Conservation (phyloP, 1,139 yeast genomes). For the Pichia sp. region DNA sequence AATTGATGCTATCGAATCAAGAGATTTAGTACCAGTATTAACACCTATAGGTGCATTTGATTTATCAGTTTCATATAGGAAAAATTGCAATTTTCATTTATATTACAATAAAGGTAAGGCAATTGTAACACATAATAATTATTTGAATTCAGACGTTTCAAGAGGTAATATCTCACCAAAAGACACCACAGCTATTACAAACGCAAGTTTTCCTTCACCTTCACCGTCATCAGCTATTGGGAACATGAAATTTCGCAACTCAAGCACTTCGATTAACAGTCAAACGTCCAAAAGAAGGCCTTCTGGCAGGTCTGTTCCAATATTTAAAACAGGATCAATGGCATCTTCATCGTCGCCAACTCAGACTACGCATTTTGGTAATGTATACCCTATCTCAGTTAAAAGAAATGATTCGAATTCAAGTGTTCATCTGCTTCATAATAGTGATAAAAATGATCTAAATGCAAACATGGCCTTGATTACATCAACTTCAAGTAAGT, state of each 20-base stretch:
- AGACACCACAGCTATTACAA: too few relatives aligned
- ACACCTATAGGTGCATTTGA: slow-evolving; percentile 71
- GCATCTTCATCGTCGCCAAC: slow-evolving; percentile 41
- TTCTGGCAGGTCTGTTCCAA: slow-evolving; percentile 32
- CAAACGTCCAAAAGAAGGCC: slow-evolving; percentile 24
- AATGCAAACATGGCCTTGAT: slow-evolving; percentile 2
- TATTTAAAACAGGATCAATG: slow-evolving; percentile 59
- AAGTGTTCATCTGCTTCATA: slow-evolving; percentile 28
- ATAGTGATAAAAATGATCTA: slow-evolving; percentile 9
- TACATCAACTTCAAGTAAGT: slow-evolving; percentile 36
- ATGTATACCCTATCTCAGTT: slow-evolving; percentile 34
- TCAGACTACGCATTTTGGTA: slow-evolving; percentile 20
- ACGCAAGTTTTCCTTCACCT: not conserved
- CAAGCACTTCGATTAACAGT: slow-evolving; percentile 20
- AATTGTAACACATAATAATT: too few relatives aligned
- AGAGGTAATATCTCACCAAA: too few relatives aligned
- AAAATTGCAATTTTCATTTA: slow-evolving; percentile 59
- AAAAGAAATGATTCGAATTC: slow-evolving; percentile 49
- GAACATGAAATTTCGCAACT: slow-evolving; percentile 16
- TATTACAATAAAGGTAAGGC: not conserved
- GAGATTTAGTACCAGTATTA: slow-evolving; percentile 57
- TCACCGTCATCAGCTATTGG: slow-evolving; percentile 10
- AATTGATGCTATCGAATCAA: slow-evolving; percentile 16
- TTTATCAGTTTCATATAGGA: slow-evolving; percentile 74
- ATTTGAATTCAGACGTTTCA: too few relatives aligned